Evolutionary conservation across 192 early-diverging fungal species (phyloP), one percentile per base, ranked within the genome.

Genomic region (Physocladia obscura): DNA sequence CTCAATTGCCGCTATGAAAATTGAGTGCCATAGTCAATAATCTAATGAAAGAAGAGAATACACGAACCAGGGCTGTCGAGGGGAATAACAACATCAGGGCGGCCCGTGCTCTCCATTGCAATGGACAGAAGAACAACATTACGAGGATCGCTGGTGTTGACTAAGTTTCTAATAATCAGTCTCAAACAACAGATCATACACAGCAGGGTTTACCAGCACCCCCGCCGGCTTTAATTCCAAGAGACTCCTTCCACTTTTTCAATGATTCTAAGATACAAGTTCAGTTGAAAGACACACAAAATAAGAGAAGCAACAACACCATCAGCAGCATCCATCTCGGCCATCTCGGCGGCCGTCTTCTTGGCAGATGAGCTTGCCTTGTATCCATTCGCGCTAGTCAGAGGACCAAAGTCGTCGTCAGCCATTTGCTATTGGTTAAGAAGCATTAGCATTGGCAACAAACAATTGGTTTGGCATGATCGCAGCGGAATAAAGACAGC

Each of bases 171-270:
- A 44, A 44, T 8, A 44, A 44, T 44, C 40, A 44, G n/a, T n/a
- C n/a, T n/a, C n/a, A n/a, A n/a, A n/a, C n/a, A n/a, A n/a, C n/a
- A n/a, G n/a, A n/a, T n/a, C n/a, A 44, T 13, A 44, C 40, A 44
- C 11, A 13, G n/a, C n/a, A 8, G n/a, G 21, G 59, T 26, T 63
- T 38, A 48, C 57, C 84, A 79, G 81, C 22, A 32, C 80, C 69
- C 19, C 65, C 71, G 59, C 65, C 74, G 27, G 76, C 77, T 74
- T 83, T 85, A 37, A 99, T 78, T 31, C 97, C 97, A 50, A 99
- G 88, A 22, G 92, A 93, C 65, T 88, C 89, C 84, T 99, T 99
- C 97, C 97, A 99, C 79, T 94, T 95, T 60, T 84, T 80, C 32
- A 99, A 85, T 19, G 94, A 93, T 76, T 94, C 93, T 84, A 44